Base-by-base conservation (phyloP, 148 eudicot species). In the Polygonum maritimum region DNA sequence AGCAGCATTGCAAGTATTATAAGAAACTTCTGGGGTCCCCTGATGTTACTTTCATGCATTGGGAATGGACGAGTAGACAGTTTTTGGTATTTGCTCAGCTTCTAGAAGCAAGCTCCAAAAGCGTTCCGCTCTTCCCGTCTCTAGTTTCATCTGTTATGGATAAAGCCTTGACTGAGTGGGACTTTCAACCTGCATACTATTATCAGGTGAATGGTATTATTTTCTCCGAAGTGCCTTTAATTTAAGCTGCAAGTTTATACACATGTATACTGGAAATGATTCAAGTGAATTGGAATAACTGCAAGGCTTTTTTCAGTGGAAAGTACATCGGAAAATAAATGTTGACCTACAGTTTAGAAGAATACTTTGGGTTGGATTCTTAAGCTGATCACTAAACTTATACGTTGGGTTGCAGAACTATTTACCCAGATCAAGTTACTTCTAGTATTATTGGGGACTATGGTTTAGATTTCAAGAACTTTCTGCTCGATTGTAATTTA, bases 61-160 rank as follows among this genome's bases (percentile, higher is more conserved):
- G 99, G 99, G 97, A 92, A 79, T 95, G 99, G 99, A 81, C 92
- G 63, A 89, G 98, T 88, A 87, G 97, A 78, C 99, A 95, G 76
- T 95, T 85, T 87, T 80, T 95, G 85, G 97, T 90, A 55, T 95
- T 95, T 82, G 99, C 98, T 22, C 97, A 95, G 79, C 85, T 95
- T 48, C 83, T 95, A 73, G 99, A 95, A 83, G 89, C 91, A 15
- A 92, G 97, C 80, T 89, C 91, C 22, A 87, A 83, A 77, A 85
- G 80, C 55, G 78, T 79, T 82, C 87, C 83, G 18, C 86, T 79
- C 77, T 82, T 87, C 75, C 75, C 90, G 15, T 82, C 86, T 74
- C 54, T 80, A 63, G 80, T 74, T 70, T 77, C 86, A 49, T 83
- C 79, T 71, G 75, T 83, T 79, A 75, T 81, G 14, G 98, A 95